Percentiles rank a stretch among this genome's conserved stretches.
Evolutionary conservation across 2,329 filamentous ascomycete genomes (phyloP).

Genomic region (Colletotrichum sojae): DNA sequence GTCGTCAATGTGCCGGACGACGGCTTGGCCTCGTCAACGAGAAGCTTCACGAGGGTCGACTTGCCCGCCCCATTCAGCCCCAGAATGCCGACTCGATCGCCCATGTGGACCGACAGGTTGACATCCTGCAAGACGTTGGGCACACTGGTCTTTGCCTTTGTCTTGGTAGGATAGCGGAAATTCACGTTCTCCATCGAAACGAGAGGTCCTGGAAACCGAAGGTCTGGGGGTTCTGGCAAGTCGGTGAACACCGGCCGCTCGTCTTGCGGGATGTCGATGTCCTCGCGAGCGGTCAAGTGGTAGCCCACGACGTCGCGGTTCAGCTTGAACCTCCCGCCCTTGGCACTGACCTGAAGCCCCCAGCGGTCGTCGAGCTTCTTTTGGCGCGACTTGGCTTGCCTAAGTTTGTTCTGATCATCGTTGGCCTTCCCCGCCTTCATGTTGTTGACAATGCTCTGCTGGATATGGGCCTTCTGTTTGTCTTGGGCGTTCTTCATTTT

Average conservation of each 20-base stretch:
- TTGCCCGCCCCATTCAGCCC: conserved; percentile 88
- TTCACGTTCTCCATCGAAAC: conserved; percentile 78
- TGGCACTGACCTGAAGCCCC: conserved; percentile 81
- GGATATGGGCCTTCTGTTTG: conserved; percentile 84
- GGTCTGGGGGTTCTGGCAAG: conserved; percentile 75
- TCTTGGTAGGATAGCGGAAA: conserved; percentile 70
- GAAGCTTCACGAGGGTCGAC: conserved; percentile 80
- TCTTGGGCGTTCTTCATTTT: conserved; percentile 88
- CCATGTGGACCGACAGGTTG: conserved; percentile 78
- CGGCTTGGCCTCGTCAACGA: conserved; percentile 73
- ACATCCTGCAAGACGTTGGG: conserved; percentile 72
- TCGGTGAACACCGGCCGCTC: conserved; percentile 70
- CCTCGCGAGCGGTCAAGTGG: conserved; percentile 70
- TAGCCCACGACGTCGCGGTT: conserved; percentile 80
- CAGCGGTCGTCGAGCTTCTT: conserved; percentile 88
- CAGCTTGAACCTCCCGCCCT: conserved; percentile 83
- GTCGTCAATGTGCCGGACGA: conserved; percentile 73
- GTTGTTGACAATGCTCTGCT: conserved; percentile 82
- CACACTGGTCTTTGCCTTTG: conserved; percentile 48
- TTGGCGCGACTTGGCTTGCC: conserved; percentile 87
- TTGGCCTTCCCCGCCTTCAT: conserved; percentile 81
- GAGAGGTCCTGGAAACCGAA: conserved; percentile 82
- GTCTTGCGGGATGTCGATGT: conserved; percentile 79
- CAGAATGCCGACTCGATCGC: conserved; percentile 81
- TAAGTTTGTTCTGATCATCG: conserved; percentile 87